Evolutionary conservation across 2,329 filamentous ascomycete genomes (phyloP), one percentile per base, ranked within the genome.

Genomic region (Pseudogymnoascus sp.): DNA sequence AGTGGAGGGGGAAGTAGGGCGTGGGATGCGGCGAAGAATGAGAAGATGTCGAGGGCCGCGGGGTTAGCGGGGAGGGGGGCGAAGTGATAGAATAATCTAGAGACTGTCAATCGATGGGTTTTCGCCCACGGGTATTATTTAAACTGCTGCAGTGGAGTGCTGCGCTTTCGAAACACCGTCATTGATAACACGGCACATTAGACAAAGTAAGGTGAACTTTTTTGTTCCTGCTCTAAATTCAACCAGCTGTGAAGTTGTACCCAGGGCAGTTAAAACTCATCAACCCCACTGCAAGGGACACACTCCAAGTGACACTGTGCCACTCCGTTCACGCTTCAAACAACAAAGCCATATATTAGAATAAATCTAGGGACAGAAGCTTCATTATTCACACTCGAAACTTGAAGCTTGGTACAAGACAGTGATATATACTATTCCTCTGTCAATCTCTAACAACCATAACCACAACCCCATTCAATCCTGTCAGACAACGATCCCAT

Each of bases 1-100:
- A 68, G 67, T 56, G 74, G 78, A 31, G 82, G 80, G 21, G 75
- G 74, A 42, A 79, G 79, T 46, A 78, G 83, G 64, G 79, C 81
- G 37, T 84, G 84, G 83, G 84, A 87, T 72, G 79, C 82, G 69
- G 80, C 80, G 17, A 78, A 79, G 68, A 85, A 86, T 72, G 80
- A 82, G 59, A 81, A 85, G 69, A 73, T 86, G 75, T 79, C 82
- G 17, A 77, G 78, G 69, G 73, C 78, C 21, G 79, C 82, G 9
- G 81, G 82, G 26, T 70, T 85, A 62, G 81, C 79, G 38, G 84
- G 84, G 3, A 78, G 84, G 70, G 84, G 83, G 40, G 83, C 83
- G 6, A 82, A 77, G 69, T 86, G 73, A 67, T 56, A 56, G 7
- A 11, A 35, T 33, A 56, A 35, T 33, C 10, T 62, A 50, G 60